phyloP scores from a whole-genome alignment of 1,284 basidiomycete genomes.

The Apiotrichum mycotoxinovorans region DNA sequence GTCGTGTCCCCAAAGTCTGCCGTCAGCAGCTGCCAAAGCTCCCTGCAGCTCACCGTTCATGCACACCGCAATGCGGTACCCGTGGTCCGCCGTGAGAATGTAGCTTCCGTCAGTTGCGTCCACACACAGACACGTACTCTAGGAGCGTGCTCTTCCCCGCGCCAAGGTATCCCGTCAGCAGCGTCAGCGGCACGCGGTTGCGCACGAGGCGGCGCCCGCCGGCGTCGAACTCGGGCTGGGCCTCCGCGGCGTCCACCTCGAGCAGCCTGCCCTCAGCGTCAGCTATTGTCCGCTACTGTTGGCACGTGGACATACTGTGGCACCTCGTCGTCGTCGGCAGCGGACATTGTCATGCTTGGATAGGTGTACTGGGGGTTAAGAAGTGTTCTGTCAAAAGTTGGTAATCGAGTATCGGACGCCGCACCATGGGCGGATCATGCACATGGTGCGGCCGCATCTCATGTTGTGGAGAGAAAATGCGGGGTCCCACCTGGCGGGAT shows the following conservation, averaged over 20 bases:
- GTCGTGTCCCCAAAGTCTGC: conserved; percentile 52
- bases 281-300: no score
- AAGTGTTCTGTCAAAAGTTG: not conserved
- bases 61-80: conserved; percentile 90
- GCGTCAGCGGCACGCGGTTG: conserved; percentile 70
- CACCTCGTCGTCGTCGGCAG: conserved; percentile 15
- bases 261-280: conserved; percentile 9
- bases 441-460: no score
- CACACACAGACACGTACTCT: conserved; percentile 33
- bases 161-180: conserved; percentile 87
- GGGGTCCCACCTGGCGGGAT: no score
- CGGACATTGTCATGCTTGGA: not conserved
- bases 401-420: no score
- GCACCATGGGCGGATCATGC: no score
- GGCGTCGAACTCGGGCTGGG: not conserved
- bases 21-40: not conserved
- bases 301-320: conserved; percentile 5
- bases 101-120: conserved; percentile 59
- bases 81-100: conserved; percentile 84
- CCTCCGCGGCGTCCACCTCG: not conserved
- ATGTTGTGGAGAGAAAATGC: no score
- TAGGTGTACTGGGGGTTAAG: no score
- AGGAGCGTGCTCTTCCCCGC: conserved; percentile 83
- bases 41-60: conserved; percentile 66
- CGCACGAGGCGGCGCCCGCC: conserved; percentile 22